phyloP scores from a whole-genome alignment of 192 early-diverging fungal genomes.

The Spizellomyces punctatus region DNA sequence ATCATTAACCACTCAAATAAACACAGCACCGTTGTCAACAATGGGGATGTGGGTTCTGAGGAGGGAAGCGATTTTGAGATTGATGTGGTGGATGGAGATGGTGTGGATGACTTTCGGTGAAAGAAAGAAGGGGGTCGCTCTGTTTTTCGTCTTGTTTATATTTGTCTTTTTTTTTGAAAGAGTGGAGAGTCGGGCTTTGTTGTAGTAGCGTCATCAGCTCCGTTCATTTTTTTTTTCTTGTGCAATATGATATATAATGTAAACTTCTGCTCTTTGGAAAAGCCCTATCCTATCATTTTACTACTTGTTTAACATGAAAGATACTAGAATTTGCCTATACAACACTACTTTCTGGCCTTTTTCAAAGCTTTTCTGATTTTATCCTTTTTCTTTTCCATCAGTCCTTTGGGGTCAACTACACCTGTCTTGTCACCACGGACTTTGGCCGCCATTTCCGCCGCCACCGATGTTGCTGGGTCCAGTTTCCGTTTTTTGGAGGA shows the following conservation, averaged over 20 bases:
- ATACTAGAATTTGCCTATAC: too few relatives aligned
- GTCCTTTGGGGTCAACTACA: constrained; percentile 34
- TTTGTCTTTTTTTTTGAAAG: too few relatives aligned
- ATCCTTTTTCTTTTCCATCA: constrained; percentile 35
- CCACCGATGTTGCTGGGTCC: constrained; percentile 10
- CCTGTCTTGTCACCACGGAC: constrained; percentile 30
- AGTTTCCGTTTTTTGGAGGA: constrained; percentile 39
- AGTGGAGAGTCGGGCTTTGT: too few relatives aligned
- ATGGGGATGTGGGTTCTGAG: not conserved
- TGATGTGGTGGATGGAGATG: constrained; percentile 32
- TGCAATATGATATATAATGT: too few relatives aligned
- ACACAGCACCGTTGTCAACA: not conserved
- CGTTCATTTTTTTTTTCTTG: too few relatives aligned
- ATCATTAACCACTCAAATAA: not conserved
- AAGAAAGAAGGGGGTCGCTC: too few relatives aligned
- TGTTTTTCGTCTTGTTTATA: too few relatives aligned
- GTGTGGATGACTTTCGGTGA: constrained; percentile 28
- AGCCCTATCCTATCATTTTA: too few relatives aligned
- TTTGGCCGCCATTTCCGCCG: constrained; percentile 38
- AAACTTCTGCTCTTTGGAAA: too few relatives aligned
- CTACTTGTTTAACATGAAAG: too few relatives aligned
- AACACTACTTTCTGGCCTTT: not conserved
- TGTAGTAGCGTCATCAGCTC: too few relatives aligned
- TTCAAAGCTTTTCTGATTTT: constrained; percentile 6
- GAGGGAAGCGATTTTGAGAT: constrained; percentile 30